Evolutionary conservation across 2,329 filamentous ascomycete genomes (phyloP), one percentile per base, ranked within the genome.

Genomic region (Fusarium sp.): DNA sequence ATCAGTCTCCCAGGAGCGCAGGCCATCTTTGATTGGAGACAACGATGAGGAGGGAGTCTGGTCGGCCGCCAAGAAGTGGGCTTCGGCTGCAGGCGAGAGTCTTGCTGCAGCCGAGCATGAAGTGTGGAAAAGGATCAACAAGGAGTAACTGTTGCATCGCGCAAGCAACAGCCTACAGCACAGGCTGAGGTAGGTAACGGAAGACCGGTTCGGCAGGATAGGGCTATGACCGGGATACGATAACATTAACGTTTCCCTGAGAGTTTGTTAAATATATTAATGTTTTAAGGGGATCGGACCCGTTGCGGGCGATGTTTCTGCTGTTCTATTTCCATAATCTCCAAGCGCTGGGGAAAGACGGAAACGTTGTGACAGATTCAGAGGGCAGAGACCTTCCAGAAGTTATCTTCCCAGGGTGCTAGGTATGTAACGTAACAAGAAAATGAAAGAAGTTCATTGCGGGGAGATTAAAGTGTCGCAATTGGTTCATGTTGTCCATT

Each of bases 111-210:
- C 88, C 20, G 90, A 91, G 82, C 83, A 82, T 56, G 88, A 91
- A 79, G 86, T 91, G 30, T 91, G 90, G 90, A 87, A 86, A 80
- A 86, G 85, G 77, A 89, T 91, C 77, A 91, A 89, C 81, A 90
- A 89, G 81, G 83, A 87, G 53, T 87, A 83, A 63, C 44, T 50
- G 63, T 53, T n/a, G 36, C 44, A 67, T 56, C 30, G 41, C 35
- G 41, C 48, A 41, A 65, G 20, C 18, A 50, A 7, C 31, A 44
- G 41, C 38, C 59, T 45, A 48, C 54, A 64, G 26, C 15, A 41
- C 54, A 59, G 39, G 48, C 18, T 35, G 22, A 51, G 65, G 60
- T 55, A 72, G 61, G 65, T 64, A 45, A 53, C n/a, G 15, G 44
- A 45, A 45, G 45, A 48, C 57, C 33, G 41, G 59, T 57, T 69